Evolutionary conservation across 2,329 filamentous ascomycete genomes (phyloP), one percentile per base, ranked within the genome.

Genomic region (Monosporascus cannonballus): DNA sequence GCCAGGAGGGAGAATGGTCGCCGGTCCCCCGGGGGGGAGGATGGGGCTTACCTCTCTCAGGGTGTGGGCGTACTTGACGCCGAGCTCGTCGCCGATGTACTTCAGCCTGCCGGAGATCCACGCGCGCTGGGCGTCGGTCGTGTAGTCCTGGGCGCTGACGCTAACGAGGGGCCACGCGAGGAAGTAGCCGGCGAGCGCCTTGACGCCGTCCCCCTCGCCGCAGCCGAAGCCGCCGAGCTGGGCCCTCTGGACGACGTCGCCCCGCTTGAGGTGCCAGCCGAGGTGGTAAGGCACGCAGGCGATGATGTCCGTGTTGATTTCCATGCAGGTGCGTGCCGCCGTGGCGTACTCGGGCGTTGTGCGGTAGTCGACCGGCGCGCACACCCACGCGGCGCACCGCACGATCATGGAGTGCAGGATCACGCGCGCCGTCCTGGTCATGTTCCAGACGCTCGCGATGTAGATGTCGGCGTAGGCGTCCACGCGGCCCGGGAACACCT

Each of bases 331-430:
- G 38, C 76, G 68, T 17, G 77, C 74, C 4, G 79, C 77, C 0
- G 76, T 75, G 11, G 79, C 79, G 57, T 85, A 85, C 64, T 85
- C 80, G 18, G 80, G 76, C 6, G 81, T 85, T 1, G 81, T 84
- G 42, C 81, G 73, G 61, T 84, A 85, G 64, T 86, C 82, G 8
- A 81, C 74, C 0, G 83, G 82, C 8, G 76, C 72, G 63, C 79
- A 81, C 24, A 80, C 71, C 81, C 81, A 85, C 2, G 83, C 82
- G 6, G 78, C 76, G 59, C 80, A 84, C 6, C 83, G 77, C 14
- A 85, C 77, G 38, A 79, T 75, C 17, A 81, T 67, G 17, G 79
- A 77, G 3, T 77, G 75, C 24, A 85, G 70, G 50, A 81, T 75
- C 27, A 85, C 71, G 3, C 83, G 73, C 6, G 76, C 73, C 17